A percentile compares a stretch with the other conserved stretches of the same genome.
Conservation (phyloP, 2,329 filamentous ascomycete genomes). For the Penicillium rolfsii region DNA sequence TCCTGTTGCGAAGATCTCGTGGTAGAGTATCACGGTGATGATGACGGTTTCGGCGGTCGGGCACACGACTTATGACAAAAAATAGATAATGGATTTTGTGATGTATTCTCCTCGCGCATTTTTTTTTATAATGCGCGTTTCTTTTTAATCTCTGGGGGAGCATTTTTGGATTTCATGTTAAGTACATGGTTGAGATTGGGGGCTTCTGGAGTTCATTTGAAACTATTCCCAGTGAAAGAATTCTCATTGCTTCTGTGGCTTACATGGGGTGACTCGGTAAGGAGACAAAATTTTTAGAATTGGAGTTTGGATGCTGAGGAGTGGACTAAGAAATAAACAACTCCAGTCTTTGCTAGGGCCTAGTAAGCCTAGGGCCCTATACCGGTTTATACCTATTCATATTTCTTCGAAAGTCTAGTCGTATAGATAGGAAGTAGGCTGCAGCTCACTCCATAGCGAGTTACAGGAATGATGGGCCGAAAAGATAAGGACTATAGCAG, state of each 20-base stretch:
- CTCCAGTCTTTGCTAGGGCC: no score
- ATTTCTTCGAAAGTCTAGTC: no score
- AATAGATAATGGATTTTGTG: not conserved
- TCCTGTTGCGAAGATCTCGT: slow-evolving; percentile 53
- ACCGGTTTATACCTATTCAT: no score
- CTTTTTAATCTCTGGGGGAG: not conserved
- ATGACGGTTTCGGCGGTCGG: not conserved
- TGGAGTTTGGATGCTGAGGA: no score
- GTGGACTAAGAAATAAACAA: not conserved
- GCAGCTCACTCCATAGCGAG: no score
- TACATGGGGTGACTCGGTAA: not conserved
- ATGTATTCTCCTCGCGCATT: not conserved
- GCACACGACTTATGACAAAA: not conserved
- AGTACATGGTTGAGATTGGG: not conserved
- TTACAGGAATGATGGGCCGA: no score
- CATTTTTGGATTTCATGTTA: not conserved
- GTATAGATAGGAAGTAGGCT: no score
- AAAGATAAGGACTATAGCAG: no score
- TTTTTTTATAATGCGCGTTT: not conserved
- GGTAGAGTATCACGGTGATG: slow-evolving; percentile 39
- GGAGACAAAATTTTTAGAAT: not conserved
- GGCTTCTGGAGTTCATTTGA: not conserved
- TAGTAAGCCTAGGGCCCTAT: no score
- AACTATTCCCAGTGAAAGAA: not conserved
- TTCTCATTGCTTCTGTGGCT: not conserved